Evolutionary conservation across 257 asterid species (phyloP).

Genomic region (Ligustrum vulgare): DNA sequence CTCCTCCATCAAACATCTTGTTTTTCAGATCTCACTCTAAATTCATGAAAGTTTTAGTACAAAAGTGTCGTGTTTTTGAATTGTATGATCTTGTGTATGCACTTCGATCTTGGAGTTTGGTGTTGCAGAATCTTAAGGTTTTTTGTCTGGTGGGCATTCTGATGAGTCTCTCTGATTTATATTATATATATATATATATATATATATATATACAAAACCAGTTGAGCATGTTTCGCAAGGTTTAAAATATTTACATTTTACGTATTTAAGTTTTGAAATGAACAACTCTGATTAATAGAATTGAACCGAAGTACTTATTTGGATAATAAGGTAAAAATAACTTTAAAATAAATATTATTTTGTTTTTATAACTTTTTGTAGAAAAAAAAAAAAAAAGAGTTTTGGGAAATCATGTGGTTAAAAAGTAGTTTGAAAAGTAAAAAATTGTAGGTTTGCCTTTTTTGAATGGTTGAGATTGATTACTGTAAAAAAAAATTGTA

Average conservation of each 20-base stretch:
- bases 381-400: no score
- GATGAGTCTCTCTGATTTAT: background rate
- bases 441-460: no score
- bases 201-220: background rate
- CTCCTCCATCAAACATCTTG: conserved; percentile 29
- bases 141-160: background rate
- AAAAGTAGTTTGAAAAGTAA: no score
- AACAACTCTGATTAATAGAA: no score
- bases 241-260: background rate
- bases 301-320: no score
- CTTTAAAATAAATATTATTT: no score
- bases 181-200: no score
- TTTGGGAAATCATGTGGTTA: no score
- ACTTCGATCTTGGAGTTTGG: conserved; percentile 2
- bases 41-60: background rate
- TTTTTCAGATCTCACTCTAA: background rate
- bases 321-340: no score
- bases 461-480: no score
- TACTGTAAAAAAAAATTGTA: no score
- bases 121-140: background rate
- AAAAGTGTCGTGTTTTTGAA: background rate
- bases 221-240: background rate
- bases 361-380: no score
- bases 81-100: background rate
- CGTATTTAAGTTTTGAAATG: background rate